Evolutionary conservation across 495 filamentous ascomycete species (phyloP).

Genomic region (Talaromyces borbonicus): DNA sequence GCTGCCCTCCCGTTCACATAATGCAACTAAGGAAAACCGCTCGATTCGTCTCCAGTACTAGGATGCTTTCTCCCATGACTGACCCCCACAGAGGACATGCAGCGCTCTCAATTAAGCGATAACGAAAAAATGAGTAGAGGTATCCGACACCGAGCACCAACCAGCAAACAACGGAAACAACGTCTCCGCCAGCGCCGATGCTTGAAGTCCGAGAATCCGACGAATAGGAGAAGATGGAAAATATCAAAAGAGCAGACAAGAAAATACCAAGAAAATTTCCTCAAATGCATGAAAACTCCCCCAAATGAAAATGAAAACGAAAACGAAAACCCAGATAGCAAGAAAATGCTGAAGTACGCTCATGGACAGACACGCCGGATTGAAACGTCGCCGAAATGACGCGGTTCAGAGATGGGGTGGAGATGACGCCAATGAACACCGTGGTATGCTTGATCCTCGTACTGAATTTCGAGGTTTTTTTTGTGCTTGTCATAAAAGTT

Average conservation of each 20-base stretch:
- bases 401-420: background rate
- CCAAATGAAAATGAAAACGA: background rate
- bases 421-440: background rate
- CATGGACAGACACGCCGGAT: background rate
- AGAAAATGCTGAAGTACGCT: background rate
- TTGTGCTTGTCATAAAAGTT: background rate
- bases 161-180: too few relatives aligned
- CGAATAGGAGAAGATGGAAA: background rate
- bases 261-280: background rate
- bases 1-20: too few relatives aligned
- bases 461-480: background rate
- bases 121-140: too few relatives aligned
- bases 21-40: too few relatives aligned
- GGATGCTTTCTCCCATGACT: too few relatives aligned
- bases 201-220: too few relatives aligned
- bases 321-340: background rate
- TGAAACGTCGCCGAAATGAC: background rate
- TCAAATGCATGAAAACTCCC: constrained; percentile 2
- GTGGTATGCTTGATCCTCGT: background rate
- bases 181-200: background rate
- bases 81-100: too few relatives aligned
- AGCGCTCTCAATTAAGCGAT: too few relatives aligned
- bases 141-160: too few relatives aligned
- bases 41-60: too few relatives aligned
- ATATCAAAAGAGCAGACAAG: background rate